Conservation (phyloP, 257 asterid genomes). For the Voacanga thouarsii region DNA sequence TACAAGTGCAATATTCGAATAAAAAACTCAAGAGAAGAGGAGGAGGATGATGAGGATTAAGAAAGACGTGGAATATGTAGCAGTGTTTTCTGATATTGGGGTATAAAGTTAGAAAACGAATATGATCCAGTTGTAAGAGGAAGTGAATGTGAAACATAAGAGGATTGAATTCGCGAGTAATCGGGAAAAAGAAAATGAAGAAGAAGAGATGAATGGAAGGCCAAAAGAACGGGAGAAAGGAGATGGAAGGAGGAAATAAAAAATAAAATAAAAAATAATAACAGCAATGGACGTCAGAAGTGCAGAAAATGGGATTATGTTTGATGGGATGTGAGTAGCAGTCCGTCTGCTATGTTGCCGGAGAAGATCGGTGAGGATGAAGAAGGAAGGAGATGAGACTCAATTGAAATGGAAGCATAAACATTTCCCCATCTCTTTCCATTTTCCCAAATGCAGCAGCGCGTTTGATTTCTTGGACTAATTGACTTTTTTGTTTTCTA, state of each 20-base stretch:
- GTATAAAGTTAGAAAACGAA: not conserved
- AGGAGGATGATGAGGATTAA: not conserved
- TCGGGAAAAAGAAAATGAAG: not conserved
- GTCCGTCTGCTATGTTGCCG: not conserved
- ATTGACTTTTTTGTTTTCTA: too few relatives aligned
- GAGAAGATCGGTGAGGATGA: not conserved
- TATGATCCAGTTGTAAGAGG: not conserved
- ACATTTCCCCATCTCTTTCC: not conserved
- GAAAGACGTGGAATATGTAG: too few relatives aligned
- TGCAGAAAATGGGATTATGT: conserved; percentile 7
- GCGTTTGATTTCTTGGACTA: conserved; percentile 32
- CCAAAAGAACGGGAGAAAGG: conserved; percentile 7
- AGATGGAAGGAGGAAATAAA: not conserved
- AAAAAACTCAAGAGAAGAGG: not conserved
- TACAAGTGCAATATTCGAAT: not conserved
- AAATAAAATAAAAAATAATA: not conserved
- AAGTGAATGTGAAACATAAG: conserved; percentile 4
- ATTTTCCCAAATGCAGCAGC: conserved; percentile 19
- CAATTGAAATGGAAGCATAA: not conserved
- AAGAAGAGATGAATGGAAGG: not conserved
- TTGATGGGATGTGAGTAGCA: not conserved
- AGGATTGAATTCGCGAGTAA: not conserved
- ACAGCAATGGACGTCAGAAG: not conserved
- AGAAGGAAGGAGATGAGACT: not conserved
- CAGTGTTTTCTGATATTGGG: too few relatives aligned